Evolutionary conservation across 768 basidiomycete species (phyloP).

Genomic region (Termitomyces heimii): DNA sequence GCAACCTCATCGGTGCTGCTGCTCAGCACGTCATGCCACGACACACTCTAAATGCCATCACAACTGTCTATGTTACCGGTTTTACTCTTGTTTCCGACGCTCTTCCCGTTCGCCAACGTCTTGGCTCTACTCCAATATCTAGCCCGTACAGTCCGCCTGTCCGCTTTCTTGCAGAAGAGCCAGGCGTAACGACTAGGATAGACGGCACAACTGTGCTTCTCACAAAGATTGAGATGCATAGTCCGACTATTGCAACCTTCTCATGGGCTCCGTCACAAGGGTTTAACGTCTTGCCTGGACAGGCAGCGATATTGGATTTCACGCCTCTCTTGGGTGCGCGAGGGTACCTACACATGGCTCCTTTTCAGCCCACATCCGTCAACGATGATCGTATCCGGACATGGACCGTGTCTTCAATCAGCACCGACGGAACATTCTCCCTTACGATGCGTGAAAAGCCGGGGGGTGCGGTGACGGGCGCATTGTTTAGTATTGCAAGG

Average conservation of each 20-base stretch:
- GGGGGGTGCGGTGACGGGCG: constrained; percentile 49
- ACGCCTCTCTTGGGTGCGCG: constrained; percentile 40
- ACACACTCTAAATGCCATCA: constrained; percentile 35
- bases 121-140: constrained; percentile 12
- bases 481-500: constrained; percentile 43
- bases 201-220: constrained; percentile 29
- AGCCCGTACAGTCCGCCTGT: constrained; percentile 61
- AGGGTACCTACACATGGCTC: constrained; percentile 48
- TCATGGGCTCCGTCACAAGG: constrained; percentile 33
- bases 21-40: constrained; percentile 52
- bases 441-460: constrained; percentile 53
- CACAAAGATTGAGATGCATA: constrained; percentile 35
- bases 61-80: constrained; percentile 43
- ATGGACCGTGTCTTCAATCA: constrained; percentile 50
- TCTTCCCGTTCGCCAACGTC: constrained; percentile 43
- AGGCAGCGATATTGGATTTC: constrained; percentile 52
- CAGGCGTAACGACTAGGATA: constrained; percentile 19
- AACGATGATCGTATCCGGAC: constrained; percentile 63
- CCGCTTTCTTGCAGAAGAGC: constrained; percentile 45
- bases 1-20: constrained; percentile 39
- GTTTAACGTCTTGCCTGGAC: constrained; percentile 37
- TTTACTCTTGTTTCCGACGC: constrained; percentile 49
- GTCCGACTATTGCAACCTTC: constrained; percentile 48
- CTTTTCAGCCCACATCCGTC: constrained; percentile 32
- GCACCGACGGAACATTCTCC: constrained; percentile 23